phyloP scores from a whole-genome alignment of 768 basidiomycete species.

The Leccinum subtestaceum region DNA sequence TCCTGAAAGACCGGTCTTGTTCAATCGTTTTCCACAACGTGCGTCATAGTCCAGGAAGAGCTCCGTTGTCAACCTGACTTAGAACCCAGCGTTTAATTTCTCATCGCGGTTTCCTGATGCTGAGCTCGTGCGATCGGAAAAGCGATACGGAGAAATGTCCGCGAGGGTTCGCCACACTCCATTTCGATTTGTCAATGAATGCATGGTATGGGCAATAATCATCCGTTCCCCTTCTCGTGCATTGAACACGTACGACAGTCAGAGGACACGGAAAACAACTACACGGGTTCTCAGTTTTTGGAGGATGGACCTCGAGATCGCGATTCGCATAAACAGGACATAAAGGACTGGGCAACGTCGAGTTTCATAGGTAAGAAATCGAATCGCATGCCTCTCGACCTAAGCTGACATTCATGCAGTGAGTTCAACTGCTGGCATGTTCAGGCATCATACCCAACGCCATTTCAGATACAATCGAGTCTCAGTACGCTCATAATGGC shows the following conservation, averaged over 20 bases:
- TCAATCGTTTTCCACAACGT: slow-evolving; percentile 22
- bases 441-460: background rate
- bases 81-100: slow-evolving; percentile 15
- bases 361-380: slow-evolving; percentile 20
- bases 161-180: slow-evolving; percentile 17
- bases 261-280: slow-evolving; percentile 19
- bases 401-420: slow-evolving; percentile 20
- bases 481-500: slow-evolving; percentile 19
- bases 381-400: background rate
- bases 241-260: slow-evolving; percentile 10
- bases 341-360: slow-evolving; percentile 19
- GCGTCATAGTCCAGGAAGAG: slow-evolving; percentile 1
- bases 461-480: slow-evolving; percentile 14
- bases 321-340: slow-evolving; percentile 14
- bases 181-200: slow-evolving; percentile 24
- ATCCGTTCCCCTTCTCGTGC: background rate
- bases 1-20: slow-evolving; percentile 19
- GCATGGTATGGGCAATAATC: slow-evolving; percentile 9
- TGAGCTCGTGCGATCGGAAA: slow-evolving; percentile 8
- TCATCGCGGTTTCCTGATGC: slow-evolving; percentile 21
- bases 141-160: slow-evolving; percentile 10
- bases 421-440: background rate
- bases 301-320: slow-evolving; percentile 4
- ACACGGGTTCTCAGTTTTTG: slow-evolving; percentile 23
- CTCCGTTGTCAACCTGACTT: background rate